phyloP scores from a whole-genome alignment of 2,329 filamentous ascomycete species.

The Parasarocladium wereldwijsianum region DNA sequence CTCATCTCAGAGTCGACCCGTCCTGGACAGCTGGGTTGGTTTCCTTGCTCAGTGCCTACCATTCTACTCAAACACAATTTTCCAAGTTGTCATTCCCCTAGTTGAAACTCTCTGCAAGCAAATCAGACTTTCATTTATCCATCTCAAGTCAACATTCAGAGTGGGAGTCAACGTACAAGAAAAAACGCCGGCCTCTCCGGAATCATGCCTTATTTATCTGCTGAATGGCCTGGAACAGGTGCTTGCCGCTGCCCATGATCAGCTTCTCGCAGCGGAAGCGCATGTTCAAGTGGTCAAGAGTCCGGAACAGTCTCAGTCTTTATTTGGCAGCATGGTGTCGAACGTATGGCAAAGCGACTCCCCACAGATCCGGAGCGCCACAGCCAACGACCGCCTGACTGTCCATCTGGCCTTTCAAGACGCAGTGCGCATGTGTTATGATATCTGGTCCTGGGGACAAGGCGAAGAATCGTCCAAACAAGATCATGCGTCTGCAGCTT shows the following conservation, averaged over 20 bases:
- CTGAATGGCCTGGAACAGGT: slow-evolving; percentile 90
- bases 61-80: slow-evolving; percentile 70
- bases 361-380: slow-evolving; percentile 61
- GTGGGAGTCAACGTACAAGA: slow-evolving; percentile 11
- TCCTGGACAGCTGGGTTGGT: slow-evolving; percentile 82
- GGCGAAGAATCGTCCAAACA: slow-evolving; percentile 41
- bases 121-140: slow-evolving; percentile 56
- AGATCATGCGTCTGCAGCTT: slow-evolving; percentile 57
- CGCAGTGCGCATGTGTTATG: slow-evolving; percentile 80
- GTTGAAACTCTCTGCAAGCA: slow-evolving; percentile 80
- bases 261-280: slow-evolving; percentile 61
- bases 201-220: slow-evolving; percentile 66
- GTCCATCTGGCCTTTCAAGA: slow-evolving; percentile 96
- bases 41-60: slow-evolving; percentile 76
- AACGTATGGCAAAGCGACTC: slow-evolving; percentile 74
- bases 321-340: slow-evolving; percentile 90
- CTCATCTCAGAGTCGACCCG: slow-evolving; percentile 54
- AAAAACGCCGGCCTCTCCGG: slow-evolving; percentile 29
- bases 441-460: slow-evolving; percentile 88
- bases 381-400: slow-evolving; percentile 86
- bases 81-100: slow-evolving; percentile 78
- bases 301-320: slow-evolving; percentile 70
- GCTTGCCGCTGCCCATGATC: slow-evolving; percentile 73
- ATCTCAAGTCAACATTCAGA: slow-evolving; percentile 51
- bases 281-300: slow-evolving; percentile 55